Base-by-base conservation (phyloP, 1,139 yeast species). In the Trichomonascaceae sp. region DNA sequence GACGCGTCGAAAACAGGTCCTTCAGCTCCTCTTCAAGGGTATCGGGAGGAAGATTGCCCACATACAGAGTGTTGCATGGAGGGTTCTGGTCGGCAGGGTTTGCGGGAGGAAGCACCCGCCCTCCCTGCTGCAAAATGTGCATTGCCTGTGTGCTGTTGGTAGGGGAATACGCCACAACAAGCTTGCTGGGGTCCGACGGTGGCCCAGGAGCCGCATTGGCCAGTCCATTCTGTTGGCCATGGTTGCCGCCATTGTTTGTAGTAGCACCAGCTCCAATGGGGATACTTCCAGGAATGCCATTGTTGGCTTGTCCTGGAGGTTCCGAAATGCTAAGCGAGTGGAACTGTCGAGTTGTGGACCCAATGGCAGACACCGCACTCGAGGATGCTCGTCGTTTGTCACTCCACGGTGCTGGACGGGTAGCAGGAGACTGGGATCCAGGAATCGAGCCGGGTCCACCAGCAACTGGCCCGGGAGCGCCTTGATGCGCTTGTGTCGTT, bases 81-180 rank as follows among this genome's bases (percentile, higher is more conserved):
- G 98, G 98, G 51, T 89, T 89, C 59, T 89, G 98, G 58, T 89
- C 98, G 2, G 98, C 98, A 1, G 98, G 98, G 49, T 89, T 89
- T 2, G 95, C 95, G 3, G 97, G 97, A 1, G 96, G 95, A 26
- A 95, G 87, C 16, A 87, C 60, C 17, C 64, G 48, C 13, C 65
- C 60, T 16, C 63, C 62, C 30, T 43, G 47, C 36, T 52, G 57
- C 48, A 54, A 46, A 34, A 54, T 52, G 33, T 53, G 53, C 26
- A 52, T 45, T 4, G 57, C 57, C 31, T 51, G 50, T 6, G 48
- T 46, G 29, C 47, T 46, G 40, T 51, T 51, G n/a, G 51, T 51
- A 6, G 59, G 57, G 16, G 56, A 51, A 36, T 52, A 54, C 4
- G 55, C 54, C 13, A 52, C 52, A 29, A 52, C 52, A 6, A 50